Conservation (phyloP, 768 basidiomycete genomes). For the Boletus sp. region DNA sequence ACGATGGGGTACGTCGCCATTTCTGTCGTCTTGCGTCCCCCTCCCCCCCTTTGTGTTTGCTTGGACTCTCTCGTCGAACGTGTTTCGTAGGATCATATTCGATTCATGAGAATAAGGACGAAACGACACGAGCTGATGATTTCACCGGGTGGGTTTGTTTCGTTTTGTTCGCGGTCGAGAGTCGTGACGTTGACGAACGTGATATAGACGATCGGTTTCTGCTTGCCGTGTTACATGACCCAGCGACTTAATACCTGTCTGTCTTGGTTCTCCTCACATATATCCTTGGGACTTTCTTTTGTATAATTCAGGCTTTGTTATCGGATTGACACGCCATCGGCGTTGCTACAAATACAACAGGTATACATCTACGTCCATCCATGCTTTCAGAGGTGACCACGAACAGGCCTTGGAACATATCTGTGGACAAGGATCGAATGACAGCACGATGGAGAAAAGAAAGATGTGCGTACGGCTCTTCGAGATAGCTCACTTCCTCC, state of each 20-base stretch:
- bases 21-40: too few species aligned
- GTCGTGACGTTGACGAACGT: neutral
- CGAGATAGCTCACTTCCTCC: slow-evolving; percentile 33
- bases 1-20: slow-evolving; percentile 49
- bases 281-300: slow-evolving; percentile 12
- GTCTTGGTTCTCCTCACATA: neutral
- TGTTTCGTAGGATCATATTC: slow-evolving; percentile 68
- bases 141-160: slow-evolving; percentile 68
- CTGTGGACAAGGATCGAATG: neutral
- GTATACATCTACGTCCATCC: neutral
- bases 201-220: slow-evolving; percentile 71
- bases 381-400: too few species aligned
- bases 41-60: too few species aligned
- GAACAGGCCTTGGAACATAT: too few species aligned
- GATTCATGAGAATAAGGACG: slow-evolving; percentile 88
- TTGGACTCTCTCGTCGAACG: neutral
- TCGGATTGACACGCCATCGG: too few species aligned
- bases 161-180: neutral
- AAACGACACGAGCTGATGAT: slow-evolving; percentile 93
- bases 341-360: slow-evolving; percentile 2
- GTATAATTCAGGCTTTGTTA: slow-evolving; percentile 6
- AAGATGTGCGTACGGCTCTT: slow-evolving; percentile 24
- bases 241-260: slow-evolving; percentile 40
- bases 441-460: neutral
- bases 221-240: slow-evolving; percentile 82